Base-by-base conservation (phyloP, 768 basidiomycete species). In the Rossbeevera mucosa region DNA sequence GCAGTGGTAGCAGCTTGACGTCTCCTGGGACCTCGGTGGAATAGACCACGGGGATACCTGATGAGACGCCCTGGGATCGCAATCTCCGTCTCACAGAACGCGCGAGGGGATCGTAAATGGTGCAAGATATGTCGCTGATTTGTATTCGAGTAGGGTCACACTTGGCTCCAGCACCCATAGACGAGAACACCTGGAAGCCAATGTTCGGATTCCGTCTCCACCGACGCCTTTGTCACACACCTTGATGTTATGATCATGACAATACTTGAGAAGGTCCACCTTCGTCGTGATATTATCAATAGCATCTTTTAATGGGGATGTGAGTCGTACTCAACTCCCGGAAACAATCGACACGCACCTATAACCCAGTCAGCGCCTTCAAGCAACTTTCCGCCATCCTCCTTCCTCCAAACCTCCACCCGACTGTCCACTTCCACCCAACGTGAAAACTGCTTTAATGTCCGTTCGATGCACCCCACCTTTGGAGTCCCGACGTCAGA, bases 241-340 rank as follows among this genome's bases (percentile, higher is more conserved):
- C 74, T 90, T 93, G 68, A 98, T 83, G 16, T 76, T 65, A 56
- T 86, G 75, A 50, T 85, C 80, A 60, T 88, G 80, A 62, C 95
- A 99, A 68, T 94, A 87, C 52, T 88, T 83, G 7, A 99, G 78
- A 41, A 98, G 75, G 61, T 98, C 94, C 11, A 96, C 92, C 67
- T 99, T 98, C 0, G 95, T 95, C 44, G 88, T 81, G 56, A 98
- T 95, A 64, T 99, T 98, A 71, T 98, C 95, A 53, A 98, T 99
- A 5, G 94, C 94, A 69, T 99, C 95, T 83, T 9, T 61, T 13
- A 30, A 13, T 49, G 41, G 26, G 53, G 36, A 11, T 38, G n/a
- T 18, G 63, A 33, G 36, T 21, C 40, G 49, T 16, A 51, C 22
- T 21, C 29, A 50, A 29, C 12, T 9, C 48, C 21, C 24, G 49